phyloP scores from a whole-genome alignment of 2,329 filamentous ascomycete species.

The Teratosphaeria pseudoeucalypti region DNA sequence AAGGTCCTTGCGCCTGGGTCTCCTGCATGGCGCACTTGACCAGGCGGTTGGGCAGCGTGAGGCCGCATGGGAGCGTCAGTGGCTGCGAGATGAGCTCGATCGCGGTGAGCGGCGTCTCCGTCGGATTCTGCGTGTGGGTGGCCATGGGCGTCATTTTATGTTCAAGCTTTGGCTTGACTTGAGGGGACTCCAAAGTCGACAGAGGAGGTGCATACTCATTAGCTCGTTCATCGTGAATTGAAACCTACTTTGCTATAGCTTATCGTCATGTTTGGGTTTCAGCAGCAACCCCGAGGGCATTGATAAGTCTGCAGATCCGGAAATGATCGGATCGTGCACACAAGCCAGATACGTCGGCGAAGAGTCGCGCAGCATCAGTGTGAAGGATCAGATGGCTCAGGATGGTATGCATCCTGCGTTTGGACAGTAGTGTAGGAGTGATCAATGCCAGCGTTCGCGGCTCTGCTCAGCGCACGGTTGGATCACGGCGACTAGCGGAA shows the following conservation, averaged over 20 bases:
- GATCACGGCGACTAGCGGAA: not conserved
- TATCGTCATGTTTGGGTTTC: not conserved
- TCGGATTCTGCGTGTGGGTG: not conserved
- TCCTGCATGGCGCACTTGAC: conserved; percentile 38
- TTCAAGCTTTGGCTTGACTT: too few relatives aligned
- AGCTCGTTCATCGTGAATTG: not conserved
- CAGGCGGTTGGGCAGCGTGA: conserved; percentile 26
- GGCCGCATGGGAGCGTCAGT: not conserved
- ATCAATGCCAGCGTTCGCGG: not conserved
- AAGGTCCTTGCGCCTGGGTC: conserved; percentile 23
- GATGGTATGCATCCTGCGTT: too few relatives aligned
- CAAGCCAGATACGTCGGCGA: not conserved
- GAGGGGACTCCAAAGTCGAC: too few relatives aligned
- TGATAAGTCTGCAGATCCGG: not conserved
- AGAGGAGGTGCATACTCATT: too few relatives aligned
- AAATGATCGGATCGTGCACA: not conserved
- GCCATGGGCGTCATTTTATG: not conserved
- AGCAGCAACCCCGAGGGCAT: not conserved
- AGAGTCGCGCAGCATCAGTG: too few relatives aligned
- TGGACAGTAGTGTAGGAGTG: not conserved
- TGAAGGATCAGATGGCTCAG: too few relatives aligned
- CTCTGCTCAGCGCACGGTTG: not conserved
- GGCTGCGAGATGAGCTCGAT: not conserved
- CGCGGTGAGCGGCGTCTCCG: not conserved
- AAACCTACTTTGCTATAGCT: not conserved